Base-by-base conservation (phyloP, 257 asterid species). In the Perilla frutescens region DNA sequence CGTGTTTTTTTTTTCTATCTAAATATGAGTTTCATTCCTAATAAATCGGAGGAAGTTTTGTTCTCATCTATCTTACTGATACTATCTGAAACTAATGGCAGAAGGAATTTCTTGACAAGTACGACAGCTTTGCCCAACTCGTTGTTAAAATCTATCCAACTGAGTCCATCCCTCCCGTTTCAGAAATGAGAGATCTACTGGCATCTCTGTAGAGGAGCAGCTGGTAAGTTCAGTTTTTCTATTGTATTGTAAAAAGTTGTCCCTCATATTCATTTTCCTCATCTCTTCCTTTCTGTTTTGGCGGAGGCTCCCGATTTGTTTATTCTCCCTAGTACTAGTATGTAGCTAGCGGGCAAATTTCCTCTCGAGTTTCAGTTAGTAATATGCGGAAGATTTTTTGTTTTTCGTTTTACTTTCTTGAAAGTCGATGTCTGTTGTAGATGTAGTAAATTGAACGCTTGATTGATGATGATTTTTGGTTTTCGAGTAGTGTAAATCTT, bases 51-150 rank as follows among this genome's bases (percentile, higher is more conserved):
- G 29, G 13, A 63, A 40, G 8, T 39, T 36, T 2, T 40, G 11
- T 49, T 60, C 34, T 54, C 43, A n/a, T 40, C 62, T 55, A 73
- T 70, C 7, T 70, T 71, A 58, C 73, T 62, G 39, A 75, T 65
- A 9, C 49, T 74, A 59, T 79, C 78, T 51, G 13, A 15, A 72
- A 79, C 73, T 61, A 40, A 47, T 70, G 71, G 75, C 98, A 92
- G 99, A 92, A 84, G 72, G 99, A 95, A 84, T 95, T 95, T 74
- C 90, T 95, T 31, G 98, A 92, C 88, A 95, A 95, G 88, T 95
- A 95, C 8, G 96, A 90, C 47, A 92, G 97, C 78, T 95, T 95
- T 81, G 96, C 91, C 15, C 97, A 89, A 61, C 99, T 90, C 49
- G 96, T 95, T 31, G 87, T 86, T 26, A 95, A 85, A 81, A 81